Evolutionary conservation across 495 filamentous ascomycete genomes (phyloP).

Genomic region (Monascus purpureus): DNA sequence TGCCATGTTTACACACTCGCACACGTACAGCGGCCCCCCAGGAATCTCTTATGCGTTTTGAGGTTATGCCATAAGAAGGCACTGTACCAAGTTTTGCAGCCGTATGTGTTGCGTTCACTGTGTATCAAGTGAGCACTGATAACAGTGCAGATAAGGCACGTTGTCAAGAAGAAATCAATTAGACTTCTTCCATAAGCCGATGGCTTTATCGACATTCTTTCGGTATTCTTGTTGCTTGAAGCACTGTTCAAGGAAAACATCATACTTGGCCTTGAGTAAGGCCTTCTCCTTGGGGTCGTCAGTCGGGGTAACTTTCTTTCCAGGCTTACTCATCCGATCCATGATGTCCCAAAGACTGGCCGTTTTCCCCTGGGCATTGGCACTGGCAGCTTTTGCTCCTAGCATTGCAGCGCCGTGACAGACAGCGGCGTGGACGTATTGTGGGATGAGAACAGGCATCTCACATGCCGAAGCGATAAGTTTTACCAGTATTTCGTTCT

Average conservation of each 20-base stretch:
- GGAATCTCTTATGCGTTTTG: too few species aligned
- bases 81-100: too few species aligned
- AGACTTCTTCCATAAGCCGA: slow-evolving; percentile 26
- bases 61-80: too few species aligned
- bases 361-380: slow-evolving; percentile 56
- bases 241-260: slow-evolving; percentile 49
- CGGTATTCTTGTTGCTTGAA: slow-evolving; percentile 48
- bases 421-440: slow-evolving; percentile 90
- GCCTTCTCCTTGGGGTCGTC: slow-evolving; percentile 58
- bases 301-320: slow-evolving; percentile 63
- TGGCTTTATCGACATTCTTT: slow-evolving; percentile 49
- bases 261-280: slow-evolving; percentile 73
- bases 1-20: too few species aligned
- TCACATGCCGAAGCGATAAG: slow-evolving; percentile 82
- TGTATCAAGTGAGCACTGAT: too few species aligned
- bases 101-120: too few species aligned
- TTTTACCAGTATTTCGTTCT: slow-evolving; percentile 81
- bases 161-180: too few species aligned
- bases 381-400: slow-evolving; percentile 84
- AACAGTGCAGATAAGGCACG: too few species aligned
- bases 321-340: slow-evolving; percentile 91
- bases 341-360: slow-evolving; percentile 92
- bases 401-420: slow-evolving; percentile 95
- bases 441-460: slow-evolving; percentile 83
- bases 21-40: too few species aligned